These are phyloP conservation scores for Plasmodium relictum DNA, from an alignment of 169 alveolate species.

Conservation along the genomic window DNA sequence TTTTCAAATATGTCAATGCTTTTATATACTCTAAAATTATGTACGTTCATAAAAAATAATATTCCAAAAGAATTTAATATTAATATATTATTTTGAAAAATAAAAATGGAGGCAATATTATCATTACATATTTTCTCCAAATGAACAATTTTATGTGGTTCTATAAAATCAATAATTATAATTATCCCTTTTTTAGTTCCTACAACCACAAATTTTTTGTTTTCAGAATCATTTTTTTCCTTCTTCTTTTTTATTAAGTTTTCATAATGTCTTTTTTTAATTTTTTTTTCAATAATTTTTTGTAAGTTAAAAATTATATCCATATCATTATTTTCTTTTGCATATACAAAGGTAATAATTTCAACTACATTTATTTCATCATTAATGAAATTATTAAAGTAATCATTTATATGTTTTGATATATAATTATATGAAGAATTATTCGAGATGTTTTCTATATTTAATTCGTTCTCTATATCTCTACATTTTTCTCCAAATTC, in stretches of 20 bases:
- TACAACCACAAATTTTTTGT: slow-evolving; percentile 28
- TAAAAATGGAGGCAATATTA: slow-evolving; percentile 46
- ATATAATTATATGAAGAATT: background rate
- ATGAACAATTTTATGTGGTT: slow-evolving; percentile 50
- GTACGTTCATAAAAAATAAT: slow-evolving; percentile 22
- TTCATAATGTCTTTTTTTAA: background rate
- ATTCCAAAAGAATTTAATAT: slow-evolving; percentile 36
- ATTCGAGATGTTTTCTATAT: background rate
- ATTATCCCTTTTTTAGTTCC: slow-evolving; percentile 49
- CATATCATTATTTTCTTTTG: slow-evolving; percentile 17
- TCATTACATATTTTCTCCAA: slow-evolving; percentile 32
- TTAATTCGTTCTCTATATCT: background rate
- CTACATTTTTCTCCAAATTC: background rate
- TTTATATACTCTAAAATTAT: slow-evolving; percentile 22
- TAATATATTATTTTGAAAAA: slow-evolving; percentile 29
- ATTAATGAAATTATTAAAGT: background rate
- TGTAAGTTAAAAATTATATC: slow-evolving; percentile 16
- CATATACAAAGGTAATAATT: slow-evolving; percentile 15
- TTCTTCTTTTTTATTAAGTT: background rate
- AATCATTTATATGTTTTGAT: background rate
- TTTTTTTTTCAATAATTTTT: slow-evolving; percentile 3
- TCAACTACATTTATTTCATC: slow-evolving; percentile 40
- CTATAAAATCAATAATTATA: slow-evolving; percentile 24
- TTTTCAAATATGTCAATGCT: slow-evolving; percentile 14
- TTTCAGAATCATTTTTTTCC: background rate